Evolutionary conservation across 768 basidiomycete species (phyloP), one percentile per base, ranked within the genome.

Genomic region (Tephrocybe sp.): DNA sequence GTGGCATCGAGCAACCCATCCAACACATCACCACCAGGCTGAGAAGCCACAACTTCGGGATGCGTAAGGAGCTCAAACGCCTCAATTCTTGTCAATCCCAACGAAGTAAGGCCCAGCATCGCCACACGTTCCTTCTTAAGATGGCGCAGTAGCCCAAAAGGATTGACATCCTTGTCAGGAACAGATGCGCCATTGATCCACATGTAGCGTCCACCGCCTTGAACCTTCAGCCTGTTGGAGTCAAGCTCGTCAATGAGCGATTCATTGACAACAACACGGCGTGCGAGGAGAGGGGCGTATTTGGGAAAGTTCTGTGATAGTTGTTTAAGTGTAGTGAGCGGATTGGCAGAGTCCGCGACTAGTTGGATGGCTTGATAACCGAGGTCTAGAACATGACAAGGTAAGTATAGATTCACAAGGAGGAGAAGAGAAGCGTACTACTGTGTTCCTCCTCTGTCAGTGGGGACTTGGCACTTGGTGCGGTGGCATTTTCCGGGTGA

Each of bases 1-100:
- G 88, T 92, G 1, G 93, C 87, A 65, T 98, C 97, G 49, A 95
- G 86, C n/a, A 97, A 56, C 1, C 86, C 90, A 46, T 89, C 86
- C 44, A 81, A 57, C 4, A 75, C 71, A 16, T 68, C 77, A 12
- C 66, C 69, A 31, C 71, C 75, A n/a, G 69, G 69, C 50, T 83
- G 78, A 1, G 79, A 67, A 1, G 65, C 62, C 1, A 75, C 76
- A 42, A 94, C 73, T 9, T 69, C 70, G 0, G 78, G 71, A 63
- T 92, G 82, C 0, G 87, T 77, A 19, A 97, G 65, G 38, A 97
- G 61, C 3, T 86, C 77, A n/a, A 92, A 69, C 0, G 88, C 88
- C 54, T 94, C 79, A 0, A 60, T 57, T 4, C 83, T 72, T 3
- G 75, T 71, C 18, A 97, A 68, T 5, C 88, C 88, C 16, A 90